Evolutionary conservation across 768 basidiomycete genomes (phyloP).

Genomic region (Mycena leptocephala): DNA sequence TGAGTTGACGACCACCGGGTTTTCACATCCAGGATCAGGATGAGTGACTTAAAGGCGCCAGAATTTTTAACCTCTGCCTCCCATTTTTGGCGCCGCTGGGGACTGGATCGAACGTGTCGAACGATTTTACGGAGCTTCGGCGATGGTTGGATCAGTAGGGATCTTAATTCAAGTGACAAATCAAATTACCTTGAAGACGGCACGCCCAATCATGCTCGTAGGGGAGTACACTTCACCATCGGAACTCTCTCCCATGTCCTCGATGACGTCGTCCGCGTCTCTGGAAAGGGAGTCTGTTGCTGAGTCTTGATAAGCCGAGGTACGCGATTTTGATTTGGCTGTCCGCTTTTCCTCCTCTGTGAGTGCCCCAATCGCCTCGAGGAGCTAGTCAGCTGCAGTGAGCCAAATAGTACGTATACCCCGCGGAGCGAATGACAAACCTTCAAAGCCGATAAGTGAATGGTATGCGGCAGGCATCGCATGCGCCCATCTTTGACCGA

Average conservation of each 20-base stretch:
- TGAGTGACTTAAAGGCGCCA: neutral
- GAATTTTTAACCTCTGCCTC: neutral
- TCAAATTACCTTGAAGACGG: neutral
- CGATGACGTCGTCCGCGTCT: neutral
- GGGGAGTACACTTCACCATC: neutral
- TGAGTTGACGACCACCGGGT: slow-evolving; percentile 19
- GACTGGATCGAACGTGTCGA: slow-evolving; percentile 25
- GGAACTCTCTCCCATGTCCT: neutral
- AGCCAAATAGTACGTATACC: neutral
- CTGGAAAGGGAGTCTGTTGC: neutral
- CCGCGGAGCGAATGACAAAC: slow-evolving; percentile 15
- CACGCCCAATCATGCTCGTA: neutral
- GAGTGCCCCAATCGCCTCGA: slow-evolving; percentile 24
- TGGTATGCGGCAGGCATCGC: slow-evolving; percentile 56
- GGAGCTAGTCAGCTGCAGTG: neutral
- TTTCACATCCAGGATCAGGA: slow-evolving; percentile 11
- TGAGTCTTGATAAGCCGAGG: slow-evolving; percentile 15
- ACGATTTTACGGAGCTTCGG: slow-evolving; percentile 26
- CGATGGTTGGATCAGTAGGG: too few relatives aligned
- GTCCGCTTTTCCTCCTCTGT: neutral
- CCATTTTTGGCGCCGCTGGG: slow-evolving; percentile 20
- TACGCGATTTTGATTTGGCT: neutral
- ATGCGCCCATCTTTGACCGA: slow-evolving; percentile 39
- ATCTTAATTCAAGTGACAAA: too few relatives aligned
- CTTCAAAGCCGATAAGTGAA: slow-evolving; percentile 54